Evolutionary conservation across 2,329 filamentous ascomycete species (phyloP), one percentile per base, ranked within the genome.

Genomic region (Fusarium sambucinum): DNA sequence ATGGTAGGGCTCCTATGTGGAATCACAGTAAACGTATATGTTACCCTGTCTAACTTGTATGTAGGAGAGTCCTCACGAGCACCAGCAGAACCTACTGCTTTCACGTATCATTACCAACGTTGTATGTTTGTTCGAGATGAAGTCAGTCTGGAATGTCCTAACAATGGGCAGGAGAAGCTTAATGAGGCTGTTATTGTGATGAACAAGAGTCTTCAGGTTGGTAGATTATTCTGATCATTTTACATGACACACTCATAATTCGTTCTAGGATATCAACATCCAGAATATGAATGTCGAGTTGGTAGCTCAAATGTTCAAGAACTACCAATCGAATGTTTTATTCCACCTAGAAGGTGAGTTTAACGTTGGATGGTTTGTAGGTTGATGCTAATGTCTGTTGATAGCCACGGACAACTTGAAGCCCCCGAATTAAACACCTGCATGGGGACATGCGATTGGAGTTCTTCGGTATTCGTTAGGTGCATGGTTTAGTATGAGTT

Each of bases 261-360:
- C 16, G 19, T 10, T 3, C 5, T 73, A 97, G 92, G 95, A 98
- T 72, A 97, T 98, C 85, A 98, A 98, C 76, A 90, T 97, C 57
- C 92, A 97, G 75, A 99, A 98, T 79, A 97, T 98, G 94, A 97
- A 99, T 77, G 93, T 97, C 35, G 96, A 98, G 81, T 86, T 98
- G 4, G 96, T 98, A 7, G 94, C 95, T 1, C 95, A 98, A 77
- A 99, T 99, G 96, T 99, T 98, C 85, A 97, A 98, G 83, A 99
- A 98, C 81, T 99, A 99, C 78, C 94, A 97, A 79, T 97, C 94
- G 13, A 99, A 98, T 74, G 95, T 98, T 16, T 83, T 98, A 8
- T 98, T 99, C 78, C 96, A 99, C 75, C 86, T 99, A 8, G 96
- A 98, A 89, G 96, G 96, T 96, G 84, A 70, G 78, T 51, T 27